Evolutionary conservation across 805 yeast genomes (phyloP), one percentile per base, ranked within the genome.

Genomic region (Kuraishia hungarica): DNA sequence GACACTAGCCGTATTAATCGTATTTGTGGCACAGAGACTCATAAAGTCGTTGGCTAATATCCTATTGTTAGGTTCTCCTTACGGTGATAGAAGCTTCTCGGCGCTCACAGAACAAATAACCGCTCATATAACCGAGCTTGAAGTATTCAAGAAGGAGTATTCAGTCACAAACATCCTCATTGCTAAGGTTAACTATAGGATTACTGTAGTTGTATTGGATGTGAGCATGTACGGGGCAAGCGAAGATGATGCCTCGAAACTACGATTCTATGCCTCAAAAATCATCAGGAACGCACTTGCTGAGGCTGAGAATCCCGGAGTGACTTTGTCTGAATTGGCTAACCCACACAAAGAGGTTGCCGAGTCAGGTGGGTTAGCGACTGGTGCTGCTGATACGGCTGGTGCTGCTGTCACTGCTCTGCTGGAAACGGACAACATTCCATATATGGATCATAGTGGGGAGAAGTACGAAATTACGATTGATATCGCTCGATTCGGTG

Each of bases 191-290:
- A 87, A 84, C 64, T 81, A 82, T 63, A 78, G 77, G 56, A 69
- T 85, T 2, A 82, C 76, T 60, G 75, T 87, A 23, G 80, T 84
- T 1, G 77, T 89, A 2, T 58, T 85, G 19, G 76, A 72, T 55
- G 60, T 87, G 2, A 67, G 66, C 21, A 82, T 87, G 86, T 67
- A 71, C 51, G 92, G 92, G n/a, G 87, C 85, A 1, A 80, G 87
- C 2, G 81, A 81, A 58, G 89, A 86, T 55, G 91, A 86, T 51
- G 93, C 87, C 64, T 67, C 81, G 1, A 69, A 74, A 35, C 62
- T 87, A 39, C 66, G 87, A 49, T 76, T 74, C 57, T 83, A 83
- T 56, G 68, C 79, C 2, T 67, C 70, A 48, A 70, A 77, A 39
- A 67, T 80, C 7, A 69, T 83, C 2, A 64, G 69, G 48, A 68